A percentile compares a stretch with the other conserved stretches of the same genome.
Conservation (phyloP, 352 stramenopile genomes). For the Phytopythium oedochilum region DNA sequence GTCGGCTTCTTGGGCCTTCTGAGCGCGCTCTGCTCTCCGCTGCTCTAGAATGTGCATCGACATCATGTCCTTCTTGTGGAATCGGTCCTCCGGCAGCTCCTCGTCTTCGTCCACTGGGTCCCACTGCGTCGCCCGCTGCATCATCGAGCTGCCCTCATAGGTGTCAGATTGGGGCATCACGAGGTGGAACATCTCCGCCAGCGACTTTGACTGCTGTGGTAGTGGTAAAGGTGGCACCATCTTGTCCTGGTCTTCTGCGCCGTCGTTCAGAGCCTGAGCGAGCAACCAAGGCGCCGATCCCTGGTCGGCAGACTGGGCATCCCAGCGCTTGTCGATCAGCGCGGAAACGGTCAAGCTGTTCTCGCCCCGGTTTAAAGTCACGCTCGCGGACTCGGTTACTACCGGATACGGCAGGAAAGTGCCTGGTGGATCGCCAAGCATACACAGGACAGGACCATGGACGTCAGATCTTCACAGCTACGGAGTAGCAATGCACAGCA, state of each 20-base stretch:
- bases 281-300: conserved; percentile 71
- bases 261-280: conserved; percentile 37
- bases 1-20: conserved; percentile 59
- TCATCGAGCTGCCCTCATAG: background rate
- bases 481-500: too few species aligned
- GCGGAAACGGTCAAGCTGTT: conserved; percentile 37
- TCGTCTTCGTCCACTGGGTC: conserved; percentile 72
- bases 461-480: too few species aligned
- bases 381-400: conserved; percentile 18
- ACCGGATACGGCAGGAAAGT: conserved; percentile 73
- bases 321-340: conserved; percentile 53
- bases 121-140: conserved; percentile 21
- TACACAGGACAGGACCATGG: background rate
- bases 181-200: conserved; percentile 72
- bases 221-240: background rate
- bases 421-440: conserved; percentile 10
- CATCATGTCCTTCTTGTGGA: conserved; percentile 81
- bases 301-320: conserved; percentile 27
- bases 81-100: conserved; percentile 73
- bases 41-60: conserved; percentile 86
- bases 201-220: conserved; percentile 32
- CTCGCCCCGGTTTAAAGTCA: conserved; percentile 23
- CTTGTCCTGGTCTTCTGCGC: conserved; percentile 10
- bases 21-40: conserved; percentile 42
- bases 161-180: conserved; percentile 11